phyloP scores from a whole-genome alignment of 2,329 filamentous ascomycete genomes.

The Aspergillus cejpii region DNA sequence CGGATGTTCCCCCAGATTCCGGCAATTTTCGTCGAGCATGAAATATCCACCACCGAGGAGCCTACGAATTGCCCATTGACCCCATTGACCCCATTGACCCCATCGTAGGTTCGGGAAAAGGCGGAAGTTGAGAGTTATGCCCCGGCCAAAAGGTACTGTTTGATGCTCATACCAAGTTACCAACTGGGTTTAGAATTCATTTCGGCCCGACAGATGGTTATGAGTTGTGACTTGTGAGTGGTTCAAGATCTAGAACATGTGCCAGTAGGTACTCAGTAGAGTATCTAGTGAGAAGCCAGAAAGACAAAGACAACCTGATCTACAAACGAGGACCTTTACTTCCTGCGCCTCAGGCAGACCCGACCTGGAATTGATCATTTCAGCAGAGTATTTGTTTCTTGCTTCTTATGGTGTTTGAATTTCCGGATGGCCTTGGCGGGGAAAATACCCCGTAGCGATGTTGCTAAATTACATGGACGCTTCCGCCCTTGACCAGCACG shows the following conservation, averaged over 20 bases:
- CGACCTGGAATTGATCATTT: background rate
- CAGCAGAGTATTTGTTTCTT: constrained; percentile 2
- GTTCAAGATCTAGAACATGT: constrained; percentile 3
- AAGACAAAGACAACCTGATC: background rate
- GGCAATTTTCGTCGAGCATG: constrained; percentile 21
- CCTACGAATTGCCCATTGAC: constrained; percentile 11
- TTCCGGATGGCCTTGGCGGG: constrained; percentile 10
- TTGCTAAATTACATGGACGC: constrained; percentile 30
- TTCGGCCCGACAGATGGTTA: constrained; percentile 26
- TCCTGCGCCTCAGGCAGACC: background rate
- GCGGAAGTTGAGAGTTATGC: constrained; percentile 20
- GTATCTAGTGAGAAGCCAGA: background rate
- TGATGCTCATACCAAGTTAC: constrained; percentile 3
- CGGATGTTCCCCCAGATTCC: constrained; percentile 8
- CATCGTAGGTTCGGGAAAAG: constrained; percentile 28
- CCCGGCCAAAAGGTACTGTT: constrained; percentile 15
- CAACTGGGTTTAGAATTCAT: constrained; percentile 5
- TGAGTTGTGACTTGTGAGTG: constrained; percentile 2
- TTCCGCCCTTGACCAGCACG: constrained; percentile 23
- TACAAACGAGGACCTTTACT: constrained; percentile 2
- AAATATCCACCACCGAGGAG: constrained; percentile 8
- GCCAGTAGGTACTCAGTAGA: background rate
- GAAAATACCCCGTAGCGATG: constrained; percentile 14
- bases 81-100: constrained; percentile 3
- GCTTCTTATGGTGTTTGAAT: constrained; percentile 11